Percentiles rank a stretch among this genome's conserved stretches.
Conservation (phyloP, 176 grass and related monocot species). For the Saccharum officinarum region DNA sequence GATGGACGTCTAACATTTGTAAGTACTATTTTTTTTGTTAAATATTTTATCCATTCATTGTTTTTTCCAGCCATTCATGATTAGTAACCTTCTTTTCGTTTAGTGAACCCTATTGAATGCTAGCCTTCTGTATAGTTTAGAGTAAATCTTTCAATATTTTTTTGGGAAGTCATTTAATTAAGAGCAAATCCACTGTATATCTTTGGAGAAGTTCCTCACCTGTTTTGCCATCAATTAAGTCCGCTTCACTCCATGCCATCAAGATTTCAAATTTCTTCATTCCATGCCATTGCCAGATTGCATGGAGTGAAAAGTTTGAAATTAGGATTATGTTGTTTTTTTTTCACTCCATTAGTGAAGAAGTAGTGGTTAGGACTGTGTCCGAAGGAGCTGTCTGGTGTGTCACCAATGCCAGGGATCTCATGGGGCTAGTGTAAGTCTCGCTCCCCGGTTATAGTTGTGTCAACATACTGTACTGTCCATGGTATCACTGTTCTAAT, state of each 20-base stretch:
- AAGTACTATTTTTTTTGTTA: constrained; percentile 30
- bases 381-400: not conserved
- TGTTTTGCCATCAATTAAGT: not conserved
- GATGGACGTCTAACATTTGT: constrained; percentile 86
- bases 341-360: not conserved
- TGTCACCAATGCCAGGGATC: not conserved
- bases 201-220: not conserved
- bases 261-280: not conserved
- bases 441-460: not conserved
- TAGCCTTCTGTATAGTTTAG: constrained; percentile 22
- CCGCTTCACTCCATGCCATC: not conserved
- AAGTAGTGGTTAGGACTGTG: not conserved
- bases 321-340: not conserved
- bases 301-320: not conserved
- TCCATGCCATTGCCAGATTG: not conserved
- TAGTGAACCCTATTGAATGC: constrained; percentile 15
- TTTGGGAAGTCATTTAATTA: not conserved
- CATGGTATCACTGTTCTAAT: not conserved
- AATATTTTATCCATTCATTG: not conserved
- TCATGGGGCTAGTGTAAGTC: not conserved
- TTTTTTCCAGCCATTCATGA: constrained; percentile 17
- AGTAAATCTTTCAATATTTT: constrained; percentile 9
- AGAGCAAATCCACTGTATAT: not conserved
- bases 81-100: not conserved
- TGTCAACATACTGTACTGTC: not conserved